Conservation (phyloP, 192 early-diverging fungal genomes). For the Mortierella antarctica region DNA sequence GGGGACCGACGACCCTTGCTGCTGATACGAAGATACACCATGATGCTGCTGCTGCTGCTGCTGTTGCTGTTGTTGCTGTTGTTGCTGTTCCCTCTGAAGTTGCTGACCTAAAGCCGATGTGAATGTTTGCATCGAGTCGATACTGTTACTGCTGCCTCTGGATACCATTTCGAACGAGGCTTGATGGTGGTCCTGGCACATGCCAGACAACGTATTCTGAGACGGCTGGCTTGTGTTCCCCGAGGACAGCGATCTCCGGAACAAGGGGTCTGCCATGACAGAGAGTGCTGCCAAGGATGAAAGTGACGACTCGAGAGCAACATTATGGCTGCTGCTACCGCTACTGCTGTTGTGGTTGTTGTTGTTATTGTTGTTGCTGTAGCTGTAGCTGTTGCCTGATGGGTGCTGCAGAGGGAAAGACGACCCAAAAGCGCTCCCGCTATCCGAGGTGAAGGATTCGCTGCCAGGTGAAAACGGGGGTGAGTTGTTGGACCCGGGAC, state of each 20-base stretch:
- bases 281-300: conserved; percentile 31
- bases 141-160: not conserved
- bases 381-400: conserved; percentile 6
- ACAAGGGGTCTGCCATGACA: conserved; percentile 15
- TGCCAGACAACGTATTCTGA: not conserved
- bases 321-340: not conserved
- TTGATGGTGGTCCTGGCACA: not conserved
- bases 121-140: not conserved
- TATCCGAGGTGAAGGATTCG: conserved; percentile 24
- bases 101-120: conserved; percentile 27
- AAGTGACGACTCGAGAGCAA: conserved; percentile 15
- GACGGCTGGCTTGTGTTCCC: too few relatives aligned
- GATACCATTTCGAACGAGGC: not conserved
- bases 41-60: conserved; percentile 13
- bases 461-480: conserved; percentile 16
- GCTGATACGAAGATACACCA: not conserved
- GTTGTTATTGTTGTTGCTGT: not conserved
- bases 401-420: conserved; percentile 7
- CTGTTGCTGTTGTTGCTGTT: conserved; percentile 24
- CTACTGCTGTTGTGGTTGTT: not conserved
- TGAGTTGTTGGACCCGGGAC: conserved; percentile 6
- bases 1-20: not conserved
- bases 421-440: conserved; percentile 14
- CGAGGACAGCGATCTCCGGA: not conserved
- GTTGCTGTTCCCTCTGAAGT: conserved; percentile 14